A percentile compares a stretch with the other conserved stretches of the same genome.
phyloP scores from a whole-genome alignment of 129 eudicot species.

The Deinandra increscens region DNA sequence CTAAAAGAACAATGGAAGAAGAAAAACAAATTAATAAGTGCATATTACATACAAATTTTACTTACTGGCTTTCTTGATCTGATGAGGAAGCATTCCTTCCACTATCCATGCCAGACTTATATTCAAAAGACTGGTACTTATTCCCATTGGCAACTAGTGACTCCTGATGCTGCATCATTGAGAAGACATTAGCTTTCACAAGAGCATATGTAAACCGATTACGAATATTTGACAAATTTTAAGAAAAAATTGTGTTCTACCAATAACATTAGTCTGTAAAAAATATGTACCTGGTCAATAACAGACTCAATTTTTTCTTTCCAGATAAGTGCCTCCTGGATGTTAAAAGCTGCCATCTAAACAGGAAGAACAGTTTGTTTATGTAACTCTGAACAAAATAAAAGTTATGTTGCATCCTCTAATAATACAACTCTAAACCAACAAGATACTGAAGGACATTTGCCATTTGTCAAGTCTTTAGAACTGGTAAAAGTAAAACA shows the following conservation, averaged over 20 bases:
- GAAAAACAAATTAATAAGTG: not conserved
- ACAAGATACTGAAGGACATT: slow-evolving; percentile 7
- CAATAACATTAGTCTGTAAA: slow-evolving; percentile 11
- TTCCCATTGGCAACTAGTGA: slow-evolving; percentile 81
- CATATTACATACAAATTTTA: slow-evolving; percentile 20
- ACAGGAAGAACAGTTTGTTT: slow-evolving; percentile 27
- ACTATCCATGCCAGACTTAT: slow-evolving; percentile 80
- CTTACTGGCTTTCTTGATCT: slow-evolving; percentile 99
- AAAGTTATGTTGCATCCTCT: not conserved
- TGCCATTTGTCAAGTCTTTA: slow-evolving; percentile 3
- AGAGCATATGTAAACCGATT: not conserved
- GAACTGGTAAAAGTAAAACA: not conserved
- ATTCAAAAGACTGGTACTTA: slow-evolving; percentile 81
- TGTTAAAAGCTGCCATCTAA: slow-evolving; percentile 99
- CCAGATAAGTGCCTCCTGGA: slow-evolving; percentile 98
- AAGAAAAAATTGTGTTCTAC: slow-evolving; percentile 22
- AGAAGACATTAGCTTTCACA: slow-evolving; percentile 20
- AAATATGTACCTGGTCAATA: slow-evolving; percentile 75
- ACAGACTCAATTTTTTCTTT: slow-evolving; percentile 98
- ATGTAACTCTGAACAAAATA: slow-evolving; percentile 4
- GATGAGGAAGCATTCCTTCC: slow-evolving; percentile 85
- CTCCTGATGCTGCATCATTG: slow-evolving; percentile 77
- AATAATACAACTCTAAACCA: slow-evolving; percentile 7
- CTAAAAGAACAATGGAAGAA: not conserved
- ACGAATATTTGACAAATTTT: slow-evolving; percentile 11